Percentiles rank a stretch among this genome's conserved stretches.
phyloP scores from a whole-genome alignment of 371 early-diverging fungal genomes.

The Mortierella sp. region DNA sequence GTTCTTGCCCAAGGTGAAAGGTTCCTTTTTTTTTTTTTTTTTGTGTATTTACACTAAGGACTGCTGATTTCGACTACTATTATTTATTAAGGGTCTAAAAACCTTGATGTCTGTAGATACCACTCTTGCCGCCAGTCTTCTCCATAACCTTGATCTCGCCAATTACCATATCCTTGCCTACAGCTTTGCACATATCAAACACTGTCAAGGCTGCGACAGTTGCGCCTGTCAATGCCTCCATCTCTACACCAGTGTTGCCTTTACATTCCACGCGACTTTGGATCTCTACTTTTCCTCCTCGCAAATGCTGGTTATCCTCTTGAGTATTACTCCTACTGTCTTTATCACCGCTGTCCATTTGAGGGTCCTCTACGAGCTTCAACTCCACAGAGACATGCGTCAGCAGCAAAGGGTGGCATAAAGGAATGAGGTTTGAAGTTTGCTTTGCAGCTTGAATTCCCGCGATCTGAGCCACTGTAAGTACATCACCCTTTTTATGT shows the following conservation, averaged over 20 bases:
- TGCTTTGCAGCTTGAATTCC: slow-evolving; percentile 94
- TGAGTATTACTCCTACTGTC: no score
- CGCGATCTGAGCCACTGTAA: slow-evolving; percentile 90
- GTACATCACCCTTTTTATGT: slow-evolving; percentile 88
- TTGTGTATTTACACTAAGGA: slow-evolving; percentile 6
- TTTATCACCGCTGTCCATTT: background rate
- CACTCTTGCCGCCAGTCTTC: slow-evolving; percentile 89
- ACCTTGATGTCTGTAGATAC: slow-evolving; percentile 56
- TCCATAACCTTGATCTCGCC: slow-evolving; percentile 74
- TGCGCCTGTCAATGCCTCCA: slow-evolving; percentile 92
- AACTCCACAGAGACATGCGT: slow-evolving; percentile 78
- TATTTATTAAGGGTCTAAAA: slow-evolving; percentile 6
- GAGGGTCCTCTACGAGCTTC: slow-evolving; percentile 57
- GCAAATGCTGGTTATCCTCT: background rate
- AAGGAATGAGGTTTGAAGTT: slow-evolving; percentile 85
- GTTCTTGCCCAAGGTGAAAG: slow-evolving; percentile 1
- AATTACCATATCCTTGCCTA: slow-evolving; percentile 60
- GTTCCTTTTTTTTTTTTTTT: slow-evolving; percentile 23
- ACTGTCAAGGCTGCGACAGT: slow-evolving; percentile 70
- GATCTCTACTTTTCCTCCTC: slow-evolving; percentile 58
- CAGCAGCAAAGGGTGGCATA: slow-evolving; percentile 91
- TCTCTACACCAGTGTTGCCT: slow-evolving; percentile 94
- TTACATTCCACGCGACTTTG: slow-evolving; percentile 77
- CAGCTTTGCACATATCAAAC: slow-evolving; percentile 65
- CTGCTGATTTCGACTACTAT: background rate